These are phyloP conservation scores for Lachnellula arida DNA, from an alignment of 2,329 filamentous ascomycete species.

Conservation along the genomic window DNA sequence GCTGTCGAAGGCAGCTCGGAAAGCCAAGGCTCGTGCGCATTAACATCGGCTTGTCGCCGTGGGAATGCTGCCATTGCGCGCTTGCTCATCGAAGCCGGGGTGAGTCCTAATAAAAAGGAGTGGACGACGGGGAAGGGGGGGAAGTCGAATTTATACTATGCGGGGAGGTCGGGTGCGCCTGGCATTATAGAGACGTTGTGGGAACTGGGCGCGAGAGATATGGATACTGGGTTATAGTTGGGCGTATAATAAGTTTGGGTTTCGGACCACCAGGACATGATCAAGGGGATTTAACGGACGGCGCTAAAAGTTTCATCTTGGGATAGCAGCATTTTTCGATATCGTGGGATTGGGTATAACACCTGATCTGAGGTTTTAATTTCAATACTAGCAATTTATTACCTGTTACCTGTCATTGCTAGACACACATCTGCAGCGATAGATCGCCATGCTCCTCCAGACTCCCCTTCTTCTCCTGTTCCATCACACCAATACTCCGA, in stretches of 20 bases:
- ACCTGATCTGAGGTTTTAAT: too few relatives aligned
- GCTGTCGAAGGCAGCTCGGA: not conserved
- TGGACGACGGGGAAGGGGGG: not conserved
- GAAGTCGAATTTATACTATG: not conserved
- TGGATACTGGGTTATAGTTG: too few relatives aligned
- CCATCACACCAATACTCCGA: not conserved
- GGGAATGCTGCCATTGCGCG: not conserved
- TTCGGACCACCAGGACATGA: too few relatives aligned
- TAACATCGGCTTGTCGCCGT: not conserved
- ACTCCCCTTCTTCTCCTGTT: not conserved
- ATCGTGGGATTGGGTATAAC: too few relatives aligned
- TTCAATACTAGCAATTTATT: too few relatives aligned
- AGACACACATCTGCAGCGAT: too few relatives aligned
- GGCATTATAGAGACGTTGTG: not conserved
- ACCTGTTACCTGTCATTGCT: too few relatives aligned
- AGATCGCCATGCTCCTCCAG: not conserved
- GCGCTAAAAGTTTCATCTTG: too few relatives aligned
- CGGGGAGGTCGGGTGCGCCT: not conserved
- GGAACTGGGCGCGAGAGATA: not conserved
- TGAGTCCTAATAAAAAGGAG: not conserved
- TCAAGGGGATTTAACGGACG: too few relatives aligned
- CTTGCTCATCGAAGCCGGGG: not conserved
- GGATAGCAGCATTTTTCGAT: too few relatives aligned
- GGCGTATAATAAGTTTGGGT: too few relatives aligned
- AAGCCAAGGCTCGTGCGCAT: not conserved